Evolutionary conservation across 208 protist species (phyloP).

Genomic region (Acanthamoeba triangularis): DNA sequence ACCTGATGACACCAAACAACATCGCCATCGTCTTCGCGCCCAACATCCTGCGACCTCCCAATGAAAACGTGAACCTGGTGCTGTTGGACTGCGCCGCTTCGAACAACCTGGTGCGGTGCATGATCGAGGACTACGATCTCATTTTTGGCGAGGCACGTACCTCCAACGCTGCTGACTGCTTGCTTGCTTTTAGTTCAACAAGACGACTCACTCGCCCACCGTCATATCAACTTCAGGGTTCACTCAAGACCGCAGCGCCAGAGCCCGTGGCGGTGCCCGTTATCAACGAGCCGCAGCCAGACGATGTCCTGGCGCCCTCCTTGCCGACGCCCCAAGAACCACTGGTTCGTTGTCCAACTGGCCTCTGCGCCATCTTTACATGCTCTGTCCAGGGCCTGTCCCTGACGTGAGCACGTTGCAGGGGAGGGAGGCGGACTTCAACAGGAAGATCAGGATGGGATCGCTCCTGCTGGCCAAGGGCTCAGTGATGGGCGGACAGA

Average conservation of each 20-base stretch:
- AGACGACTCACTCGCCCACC: too few relatives aligned
- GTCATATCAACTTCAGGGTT: neutral
- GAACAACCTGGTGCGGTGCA: constrained; percentile 24
- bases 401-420: neutral
- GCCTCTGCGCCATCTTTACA: too few relatives aligned
- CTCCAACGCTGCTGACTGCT: neutral
- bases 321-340: neutral
- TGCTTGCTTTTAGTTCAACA: neutral
- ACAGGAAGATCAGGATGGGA: constrained; percentile 20
- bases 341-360: too few relatives aligned
- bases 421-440: neutral
- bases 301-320: neutral
- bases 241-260: neutral
- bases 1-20: constrained; percentile 52
- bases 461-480: constrained; percentile 68
- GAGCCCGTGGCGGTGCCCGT: neutral
- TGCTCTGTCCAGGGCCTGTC: too few relatives aligned
- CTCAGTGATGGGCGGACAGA: constrained; percentile 37
- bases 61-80: neutral
- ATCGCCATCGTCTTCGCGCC: constrained; percentile 67
- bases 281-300: neutral
- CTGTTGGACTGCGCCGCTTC: neutral
- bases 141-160: constrained; percentile 50
- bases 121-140: constrained; percentile 24
- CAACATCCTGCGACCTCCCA: constrained; percentile 30